These are phyloP conservation scores for Umbelopsis ramanniana DNA, from an alignment of 192 early-diverging fungal genomes.

Conservation along the genomic window DNA sequence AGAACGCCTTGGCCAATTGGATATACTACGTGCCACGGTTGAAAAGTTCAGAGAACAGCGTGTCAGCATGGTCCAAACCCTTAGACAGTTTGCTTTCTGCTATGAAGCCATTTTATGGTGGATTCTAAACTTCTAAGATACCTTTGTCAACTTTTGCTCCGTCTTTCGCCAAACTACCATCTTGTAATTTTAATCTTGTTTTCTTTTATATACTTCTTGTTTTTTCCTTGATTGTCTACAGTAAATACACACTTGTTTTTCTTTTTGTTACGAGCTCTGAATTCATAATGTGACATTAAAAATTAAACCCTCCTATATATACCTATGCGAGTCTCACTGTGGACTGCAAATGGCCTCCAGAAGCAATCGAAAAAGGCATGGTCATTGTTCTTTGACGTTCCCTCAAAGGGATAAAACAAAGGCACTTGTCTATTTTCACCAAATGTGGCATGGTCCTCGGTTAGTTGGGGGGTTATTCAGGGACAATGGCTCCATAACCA, in stretches of 20 bases:
- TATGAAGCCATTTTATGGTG: conserved; percentile 78
- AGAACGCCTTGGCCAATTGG: conserved; percentile 37
- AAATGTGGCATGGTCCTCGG: no score
- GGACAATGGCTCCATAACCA: no score
- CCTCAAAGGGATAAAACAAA: no score
- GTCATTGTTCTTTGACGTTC: no score
- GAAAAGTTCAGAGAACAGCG: conserved; percentile 77
- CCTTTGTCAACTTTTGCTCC: background rate
- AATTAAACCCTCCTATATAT: no score
- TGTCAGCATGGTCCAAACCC: conserved; percentile 81
- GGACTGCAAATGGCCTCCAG: no score
- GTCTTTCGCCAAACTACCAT: background rate
- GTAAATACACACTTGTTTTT: background rate
- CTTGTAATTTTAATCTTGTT: conserved; percentile 18
- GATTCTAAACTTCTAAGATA: conserved; percentile 27
- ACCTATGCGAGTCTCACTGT: no score
- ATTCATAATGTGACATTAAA: background rate
- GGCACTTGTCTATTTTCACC: no score
- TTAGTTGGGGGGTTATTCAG: no score
- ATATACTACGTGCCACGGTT: conserved; percentile 67
- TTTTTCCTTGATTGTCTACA: background rate
- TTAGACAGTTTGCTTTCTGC: conserved; percentile 82
- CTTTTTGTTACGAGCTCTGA: background rate
- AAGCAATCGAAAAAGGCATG: no score
- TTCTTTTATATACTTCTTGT: background rate